A percentile compares a stretch with the other conserved stretches of the same genome.
Evolutionary conservation across 1,284 basidiomycete genomes (phyloP).

Genomic region (Ustilago lituana): DNA sequence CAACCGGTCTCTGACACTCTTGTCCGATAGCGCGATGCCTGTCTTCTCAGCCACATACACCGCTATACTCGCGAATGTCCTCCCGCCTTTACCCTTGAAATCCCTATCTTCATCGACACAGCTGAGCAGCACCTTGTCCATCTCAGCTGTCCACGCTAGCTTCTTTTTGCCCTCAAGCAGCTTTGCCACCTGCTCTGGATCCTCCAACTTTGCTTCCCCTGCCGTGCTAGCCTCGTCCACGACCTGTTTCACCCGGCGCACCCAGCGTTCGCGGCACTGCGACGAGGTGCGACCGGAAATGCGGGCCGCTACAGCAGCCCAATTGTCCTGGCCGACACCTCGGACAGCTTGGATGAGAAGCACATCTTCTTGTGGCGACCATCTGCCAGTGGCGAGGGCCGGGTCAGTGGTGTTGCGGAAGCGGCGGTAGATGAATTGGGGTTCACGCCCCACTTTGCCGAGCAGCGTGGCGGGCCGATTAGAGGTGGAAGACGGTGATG

Average conservation of each 20-base stretch:
- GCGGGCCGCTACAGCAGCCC: slow-evolving; percentile 24
- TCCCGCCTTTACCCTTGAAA: slow-evolving; percentile 7
- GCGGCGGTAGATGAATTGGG: slow-evolving; percentile 24
- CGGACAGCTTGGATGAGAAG: slow-evolving; percentile 22
- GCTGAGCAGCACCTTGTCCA: slow-evolving; percentile 17
- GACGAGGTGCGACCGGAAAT: slow-evolving; percentile 30
- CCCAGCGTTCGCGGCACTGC: slow-evolving; percentile 44
- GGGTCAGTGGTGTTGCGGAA: slow-evolving; percentile 39
- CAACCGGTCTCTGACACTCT: slow-evolving; percentile 22
- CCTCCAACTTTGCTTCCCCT: not conserved
- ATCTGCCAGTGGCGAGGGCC: slow-evolving; percentile 28
- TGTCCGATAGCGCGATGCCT: slow-evolving; percentile 19
- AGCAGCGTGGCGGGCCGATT: slow-evolving; percentile 9
- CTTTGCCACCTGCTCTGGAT: slow-evolving; percentile 1
- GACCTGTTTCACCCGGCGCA: slow-evolving; percentile 25
- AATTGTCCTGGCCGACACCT: slow-evolving; percentile 18
- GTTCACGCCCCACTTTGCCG: slow-evolving; percentile 29
- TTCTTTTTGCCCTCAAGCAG: slow-evolving; percentile 14
- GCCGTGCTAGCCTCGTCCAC: slow-evolving; percentile 1
- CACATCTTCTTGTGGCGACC: slow-evolving; percentile 31
- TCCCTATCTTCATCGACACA: slow-evolving; percentile 14
- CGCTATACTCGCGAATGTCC: slow-evolving; percentile 23
- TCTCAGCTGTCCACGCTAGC: slow-evolving; percentile 22
- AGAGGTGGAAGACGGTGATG: slow-evolving; percentile 2
- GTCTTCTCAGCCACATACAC: slow-evolving; percentile 2